Base-by-base conservation (phyloP, 1,139 yeast genomes). In the Blastobotrys capitulatus region DNA sequence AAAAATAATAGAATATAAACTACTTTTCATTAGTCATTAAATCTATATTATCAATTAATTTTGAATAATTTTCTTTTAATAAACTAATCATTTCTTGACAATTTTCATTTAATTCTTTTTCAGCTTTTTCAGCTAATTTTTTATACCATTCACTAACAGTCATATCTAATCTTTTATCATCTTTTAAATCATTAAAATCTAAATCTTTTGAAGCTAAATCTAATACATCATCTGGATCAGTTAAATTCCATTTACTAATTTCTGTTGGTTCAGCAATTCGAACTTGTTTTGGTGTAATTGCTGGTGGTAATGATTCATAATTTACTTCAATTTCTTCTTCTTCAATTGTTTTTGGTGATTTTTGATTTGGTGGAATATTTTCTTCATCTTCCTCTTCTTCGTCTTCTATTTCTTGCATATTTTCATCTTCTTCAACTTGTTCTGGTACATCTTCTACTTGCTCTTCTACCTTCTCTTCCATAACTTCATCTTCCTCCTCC, bases 101-200 rank as follows among this genome's bases (percentile, higher is more conserved):
- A 32, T 61, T 62, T 22, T 58, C 60, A n/a, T 55, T 50, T 18
- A 72, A 49, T 27, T 61, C 62, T 10, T 54, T 55, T 40, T 68
- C 70, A 2, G 66, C 58, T 38, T 54, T 52, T 19, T 59, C 62
- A 3, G 69, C 64, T 59, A 78, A 75, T 56, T 75, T 72, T 42
- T 63, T 64, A 19, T 86, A 68, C 95, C 95, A 88, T 53, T 84
- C 79, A 46, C 74, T 74, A 16, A 88, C 77, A 0, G 87, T 80
- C 83, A 83, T 79, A 26, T 77, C 73, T 58, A 42, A 36, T 18
- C 16, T 27, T 9, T 40, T 19, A 2, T 25, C 22, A 29, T 29
- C 16, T 20, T 12, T 7, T 15, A 8, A 10, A 36, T 36, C 40
- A 26, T 43, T 32, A 6, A 42, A 29, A 19, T 13, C 16, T 15